Conservation (phyloP, 805 yeast genomes). For the Gaillardinia entomophila region DNA sequence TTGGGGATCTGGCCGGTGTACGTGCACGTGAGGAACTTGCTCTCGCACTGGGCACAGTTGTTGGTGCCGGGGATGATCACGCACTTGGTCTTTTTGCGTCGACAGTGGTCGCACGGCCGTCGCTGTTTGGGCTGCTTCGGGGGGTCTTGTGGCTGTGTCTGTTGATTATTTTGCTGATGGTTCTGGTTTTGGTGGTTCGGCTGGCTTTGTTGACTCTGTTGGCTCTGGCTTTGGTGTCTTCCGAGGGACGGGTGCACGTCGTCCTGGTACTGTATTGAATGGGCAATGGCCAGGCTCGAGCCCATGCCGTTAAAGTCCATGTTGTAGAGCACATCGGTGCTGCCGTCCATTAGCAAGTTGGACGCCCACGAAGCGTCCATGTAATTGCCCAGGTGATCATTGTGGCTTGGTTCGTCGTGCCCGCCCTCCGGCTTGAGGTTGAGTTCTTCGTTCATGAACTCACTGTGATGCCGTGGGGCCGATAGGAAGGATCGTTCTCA, state of each 20-base stretch:
- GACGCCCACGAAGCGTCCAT: slow-evolving; percentile 30
- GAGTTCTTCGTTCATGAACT: too few species aligned
- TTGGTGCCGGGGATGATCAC: slow-evolving; percentile 57
- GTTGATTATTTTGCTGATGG: slow-evolving; percentile 5
- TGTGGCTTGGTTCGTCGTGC: too few species aligned
- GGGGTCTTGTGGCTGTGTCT: neutral
- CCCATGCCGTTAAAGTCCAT: slow-evolving; percentile 20
- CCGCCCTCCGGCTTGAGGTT: too few species aligned
- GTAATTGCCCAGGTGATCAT: slow-evolving; percentile 3
- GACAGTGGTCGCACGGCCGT: slow-evolving; percentile 80
- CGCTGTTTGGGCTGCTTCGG: slow-evolving; percentile 46
- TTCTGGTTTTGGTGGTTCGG: neutral
- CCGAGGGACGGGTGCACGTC: slow-evolving; percentile 13
- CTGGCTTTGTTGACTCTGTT: neutral
- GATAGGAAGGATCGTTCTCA: too few species aligned
- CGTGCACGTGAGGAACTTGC: slow-evolving; percentile 69
- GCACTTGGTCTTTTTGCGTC: slow-evolving; percentile 76
- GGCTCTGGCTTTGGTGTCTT: neutral
- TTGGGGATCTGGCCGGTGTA: slow-evolving; percentile 53
- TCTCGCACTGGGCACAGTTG: slow-evolving; percentile 72
- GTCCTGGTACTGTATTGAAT: slow-evolving; percentile 26
- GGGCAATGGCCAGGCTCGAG: slow-evolving; percentile 14
- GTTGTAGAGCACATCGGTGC: slow-evolving; percentile 23
- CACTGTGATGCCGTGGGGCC: too few species aligned
- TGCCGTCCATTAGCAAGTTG: slow-evolving; percentile 25